A percentile compares a stretch with the other conserved stretches of the same genome.
These are phyloP conservation scores for Triticum turgidum DNA, from an alignment of 176 grass and related monocot species.

Conservation along the genomic window DNA sequence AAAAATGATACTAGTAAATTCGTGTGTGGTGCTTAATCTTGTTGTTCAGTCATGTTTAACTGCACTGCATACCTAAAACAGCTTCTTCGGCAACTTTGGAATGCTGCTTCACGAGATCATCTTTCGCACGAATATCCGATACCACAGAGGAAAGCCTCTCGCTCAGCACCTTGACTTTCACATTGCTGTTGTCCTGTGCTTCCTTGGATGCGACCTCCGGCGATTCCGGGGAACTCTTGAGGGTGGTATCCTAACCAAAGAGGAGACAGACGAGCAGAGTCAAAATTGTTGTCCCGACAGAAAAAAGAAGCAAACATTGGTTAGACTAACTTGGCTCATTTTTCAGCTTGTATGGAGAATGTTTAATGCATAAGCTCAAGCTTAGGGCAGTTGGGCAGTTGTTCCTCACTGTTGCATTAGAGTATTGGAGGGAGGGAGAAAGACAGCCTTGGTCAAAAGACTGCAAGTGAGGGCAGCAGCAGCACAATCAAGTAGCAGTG, in stretches of 20 bases:
- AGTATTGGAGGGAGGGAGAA: background rate
- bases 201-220: slow-evolving; percentile 50
- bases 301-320: slow-evolving; percentile 17
- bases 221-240: slow-evolving; percentile 56
- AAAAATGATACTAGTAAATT: background rate
- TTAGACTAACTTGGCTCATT: background rate
- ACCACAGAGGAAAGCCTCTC: slow-evolving; percentile 78
- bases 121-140: slow-evolving; percentile 73
- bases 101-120: slow-evolving; percentile 93
- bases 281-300: slow-evolving; percentile 5
- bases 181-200: slow-evolving; percentile 38
- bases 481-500: slow-evolving; percentile 22
- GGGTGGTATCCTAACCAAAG: slow-evolving; percentile 63
- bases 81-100: slow-evolving; percentile 90
- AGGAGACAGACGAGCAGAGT: background rate
- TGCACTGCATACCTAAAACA: slow-evolving; percentile 63
- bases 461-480: slow-evolving; percentile 8
- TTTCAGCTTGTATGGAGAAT: slow-evolving; percentile 11
- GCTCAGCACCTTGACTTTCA: slow-evolving; percentile 60
- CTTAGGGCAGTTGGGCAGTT: background rate
- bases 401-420: background rate
- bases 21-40: background rate
- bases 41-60: background rate
- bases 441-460: slow-evolving; percentile 38
- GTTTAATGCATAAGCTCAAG: slow-evolving; percentile 1